Base-by-base conservation (phyloP, 2,329 filamentous ascomycete species). In the Curvularia sp. region DNA sequence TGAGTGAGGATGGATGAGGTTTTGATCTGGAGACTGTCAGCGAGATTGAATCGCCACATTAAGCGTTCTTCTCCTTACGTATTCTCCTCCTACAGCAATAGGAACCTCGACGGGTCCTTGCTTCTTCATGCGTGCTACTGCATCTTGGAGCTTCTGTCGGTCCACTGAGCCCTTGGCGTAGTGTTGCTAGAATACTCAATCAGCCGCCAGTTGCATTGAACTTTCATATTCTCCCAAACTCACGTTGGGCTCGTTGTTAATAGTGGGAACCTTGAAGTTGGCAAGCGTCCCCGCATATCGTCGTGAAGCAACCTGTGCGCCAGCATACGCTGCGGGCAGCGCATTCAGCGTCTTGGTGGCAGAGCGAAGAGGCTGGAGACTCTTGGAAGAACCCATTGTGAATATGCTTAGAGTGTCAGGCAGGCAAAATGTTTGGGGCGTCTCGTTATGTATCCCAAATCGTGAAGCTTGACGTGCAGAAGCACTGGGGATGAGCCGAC, bases 221-320 rank as follows among this genome's bases (percentile, higher is more conserved):
- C 41, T 1, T n/a, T 4, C 3, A 0, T n/a, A 26, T 22, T 8
- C 2, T 38, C 30, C 20, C 5, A 2, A 7, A 54, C 91, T 78
- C 79, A 97, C 93, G 77, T 97, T 99, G n/a, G 92, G 92, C 82
- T 99, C 95, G 76, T 99, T 99, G 75, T 86, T 83, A 69, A 97
- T 87, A 63, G 88, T 88, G 49, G 95, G 95, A 51, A 93, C 86
- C 82, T 92, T 94, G 85, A 97, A 98, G 61, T 87, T 85, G 49
- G 93, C 93, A 64, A 96, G 83, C 7, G 88, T 89, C 57, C 88
- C 79, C 62, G 75, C 69, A 54, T 70, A 67, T 65, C 75, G 64
- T 63, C 67, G 70, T 35, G 71, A 67, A 35, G 66, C 65, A 30
- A 66, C 54, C 51, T 66, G 67, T 42, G 66, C 64, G 51, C 69